Base-by-base conservation (phyloP, 805 yeast genomes). In the Candida stauntonica region DNA sequence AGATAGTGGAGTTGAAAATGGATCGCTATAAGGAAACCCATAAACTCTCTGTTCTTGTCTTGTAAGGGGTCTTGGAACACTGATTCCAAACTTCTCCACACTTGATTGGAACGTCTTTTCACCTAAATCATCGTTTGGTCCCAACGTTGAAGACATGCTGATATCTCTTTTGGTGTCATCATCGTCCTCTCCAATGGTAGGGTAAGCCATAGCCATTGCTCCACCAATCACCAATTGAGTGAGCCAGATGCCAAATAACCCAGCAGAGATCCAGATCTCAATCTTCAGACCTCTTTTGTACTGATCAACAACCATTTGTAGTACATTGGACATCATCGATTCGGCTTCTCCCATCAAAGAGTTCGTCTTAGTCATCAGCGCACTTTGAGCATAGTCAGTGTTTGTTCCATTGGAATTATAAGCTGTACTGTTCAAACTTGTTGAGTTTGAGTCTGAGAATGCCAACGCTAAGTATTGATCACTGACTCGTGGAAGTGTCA, bases 401-500 rank as follows among this genome's bases (percentile, higher is more conserved):
- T 17, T 13, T 12, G 20, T 29, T 17, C 24, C 32, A 29, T 30
- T 30, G n/a, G 21, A 8, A 17, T 13, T 26, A 11, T 21, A 21
- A 21, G 24, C 29, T 17, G 33, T 17, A 17, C 21, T 14, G n/a
- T 18, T 37, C 8, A 13, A 15, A 18, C 17, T 35, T 23, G 46
- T 33, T 2, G 39, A 26, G 17, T 40, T 24, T 26, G 44, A 17
- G 41, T 35, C 12, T 5, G 29, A 21, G 16, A 61, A 17, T 3
- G 51, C 52, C 21, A 44, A 28, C 6, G 52, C 30, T 3, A 69
- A 37, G 17, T 62, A 62, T 5, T 55, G 44, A 9, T 57, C 57
- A 33, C 64, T 65, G 13, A 80, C 58, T 29, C 66, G 50, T 0
- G 95, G 95, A 1, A 86, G 54, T 1, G 63, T 47, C 3, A 88